Percentiles rank a stretch among this genome's conserved stretches.
These are phyloP conservation scores for Wallacemonas sp. DNA, from an alignment of 208 protist species.

Conservation along the genomic window DNA sequence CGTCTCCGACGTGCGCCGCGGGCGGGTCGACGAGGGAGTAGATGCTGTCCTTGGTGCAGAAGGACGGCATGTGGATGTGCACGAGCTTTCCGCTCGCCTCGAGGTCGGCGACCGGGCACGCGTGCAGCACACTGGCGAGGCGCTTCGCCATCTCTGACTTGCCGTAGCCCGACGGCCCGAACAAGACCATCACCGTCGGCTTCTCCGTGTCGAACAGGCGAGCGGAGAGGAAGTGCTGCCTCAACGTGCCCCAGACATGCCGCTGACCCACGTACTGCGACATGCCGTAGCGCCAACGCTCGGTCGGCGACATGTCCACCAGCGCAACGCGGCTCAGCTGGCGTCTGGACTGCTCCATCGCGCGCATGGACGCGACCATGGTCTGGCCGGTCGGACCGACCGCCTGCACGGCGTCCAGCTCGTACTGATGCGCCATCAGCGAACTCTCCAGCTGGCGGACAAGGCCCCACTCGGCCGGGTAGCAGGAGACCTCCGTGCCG, in stretches of 20 bases:
- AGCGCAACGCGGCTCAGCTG: not conserved
- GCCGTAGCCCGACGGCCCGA: slow-evolving; percentile 83
- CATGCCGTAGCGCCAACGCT: slow-evolving; percentile 46
- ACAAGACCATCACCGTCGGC: slow-evolving; percentile 81
- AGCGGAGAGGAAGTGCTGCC: slow-evolving; percentile 59
- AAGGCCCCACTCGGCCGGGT: slow-evolving; percentile 28
- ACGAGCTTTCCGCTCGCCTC: slow-evolving; percentile 75
- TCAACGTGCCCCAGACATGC: slow-evolving; percentile 56
- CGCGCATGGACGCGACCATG: slow-evolving; percentile 15
- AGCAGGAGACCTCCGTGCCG: slow-evolving; percentile 4
- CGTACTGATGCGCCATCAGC: slow-evolving; percentile 49
- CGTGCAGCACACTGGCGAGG: slow-evolving; percentile 67
- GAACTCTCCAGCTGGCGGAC: slow-evolving; percentile 37
- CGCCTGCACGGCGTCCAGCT: slow-evolving; percentile 44
- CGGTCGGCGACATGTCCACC: slow-evolving; percentile 15
- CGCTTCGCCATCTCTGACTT: slow-evolving; percentile 83
- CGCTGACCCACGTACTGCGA: slow-evolving; percentile 78
- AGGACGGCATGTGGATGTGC: slow-evolving; percentile 85
- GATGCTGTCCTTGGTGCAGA: slow-evolving; percentile 85
- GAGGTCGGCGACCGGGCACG: slow-evolving; percentile 30
- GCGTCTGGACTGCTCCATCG: slow-evolving; percentile 20
- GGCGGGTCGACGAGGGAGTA: slow-evolving; percentile 90
- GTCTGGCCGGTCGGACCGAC: slow-evolving; percentile 19
- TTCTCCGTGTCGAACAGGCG: slow-evolving; percentile 71
- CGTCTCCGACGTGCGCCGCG: slow-evolving; percentile 79